Evolutionary conservation across 345 rosid genomes (phyloP).

Genomic region (Eutrema yunnanense): DNA sequence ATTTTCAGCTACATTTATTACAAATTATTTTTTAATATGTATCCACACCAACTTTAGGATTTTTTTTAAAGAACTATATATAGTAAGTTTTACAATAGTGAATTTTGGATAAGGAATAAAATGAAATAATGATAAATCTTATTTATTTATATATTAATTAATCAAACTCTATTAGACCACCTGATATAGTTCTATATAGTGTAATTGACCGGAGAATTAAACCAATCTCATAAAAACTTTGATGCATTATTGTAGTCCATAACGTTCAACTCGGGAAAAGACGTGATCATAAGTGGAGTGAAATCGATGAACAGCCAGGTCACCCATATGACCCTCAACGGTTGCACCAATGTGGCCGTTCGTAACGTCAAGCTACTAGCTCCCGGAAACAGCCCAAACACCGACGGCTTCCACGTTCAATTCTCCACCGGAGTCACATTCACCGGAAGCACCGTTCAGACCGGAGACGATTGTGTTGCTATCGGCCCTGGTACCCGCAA

Average conservation of each 20-base stretch:
- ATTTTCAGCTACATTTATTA: not conserved
- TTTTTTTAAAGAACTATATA: not conserved
- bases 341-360: conserved; percentile 35
- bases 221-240: not conserved
- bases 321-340: conserved; percentile 35
- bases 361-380: conserved; percentile 34
- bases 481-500: conserved; percentile 50
- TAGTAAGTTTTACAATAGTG: not conserved
- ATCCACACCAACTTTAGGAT: not conserved
- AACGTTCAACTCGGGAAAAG: conserved; percentile 25
- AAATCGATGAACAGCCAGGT: conserved; percentile 46
- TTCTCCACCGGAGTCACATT: conserved; percentile 36
- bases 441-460: conserved; percentile 29
- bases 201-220: not conserved
- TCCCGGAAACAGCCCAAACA: conserved; percentile 45
- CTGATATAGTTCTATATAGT: not conserved
- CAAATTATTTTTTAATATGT: not conserved
- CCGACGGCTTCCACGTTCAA: conserved; percentile 47
- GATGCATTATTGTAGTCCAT: conserved; percentile 34
- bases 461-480: conserved; percentile 61
- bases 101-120: not conserved
- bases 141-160: not conserved
- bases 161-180: not conserved
- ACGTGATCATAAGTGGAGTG: conserved; percentile 40
- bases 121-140: not conserved